Evolutionary conservation across 164 flowering plant species (phyloP), one percentile per base, ranked within the genome.

Genomic region (Tetracentron sinense): DNA sequence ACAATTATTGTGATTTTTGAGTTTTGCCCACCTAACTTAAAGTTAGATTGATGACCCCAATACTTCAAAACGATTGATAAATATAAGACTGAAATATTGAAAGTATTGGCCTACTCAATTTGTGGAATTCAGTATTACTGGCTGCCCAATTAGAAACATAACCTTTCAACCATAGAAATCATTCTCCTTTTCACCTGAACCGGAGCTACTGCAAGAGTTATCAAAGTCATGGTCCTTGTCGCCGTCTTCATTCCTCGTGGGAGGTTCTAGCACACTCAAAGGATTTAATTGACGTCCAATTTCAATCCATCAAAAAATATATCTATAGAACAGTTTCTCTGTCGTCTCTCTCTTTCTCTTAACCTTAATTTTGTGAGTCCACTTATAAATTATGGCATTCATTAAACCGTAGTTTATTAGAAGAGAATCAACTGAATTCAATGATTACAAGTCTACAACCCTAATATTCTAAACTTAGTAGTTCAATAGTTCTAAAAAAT

Each of bases 241-340:
- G 54, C 88, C 96, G 7, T 78, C 85, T 72, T 89, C 95, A 64
- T 89, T 78, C 31, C 98, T 95, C 0, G 89, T 86, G 1, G 96
- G 96, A 54, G 79, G 87, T 77, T 90, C 98, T 12, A 92, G 69
- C 68, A 92, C 98, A 67, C 95, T 89, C 58, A 92, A 60, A 14
- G 98, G 96, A 74, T 92, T 92, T 77, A 96, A 79, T 61, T 92
- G 98, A 62, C 89, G 78, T 78, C 88, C 90, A 10, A 92, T 96
- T 77, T 92, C 98, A 21, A 49, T 21, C 25, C 53, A 49, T 20
- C 8, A 51, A n/a, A n/a, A n/a, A n/a, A n/a, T n/a, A 38, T 8
- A 4, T 38, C 14, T 38, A 1, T 1, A 12, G 8, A 33, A 33
- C 4, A 33, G 38, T 8, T 4, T 33, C 38, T 33, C 38, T n/a